Percentiles rank a stretch among this genome's conserved stretches.
Evolutionary conservation across 768 basidiomycete genomes (phyloP).

Genomic region (Calocera viscosa): DNA sequence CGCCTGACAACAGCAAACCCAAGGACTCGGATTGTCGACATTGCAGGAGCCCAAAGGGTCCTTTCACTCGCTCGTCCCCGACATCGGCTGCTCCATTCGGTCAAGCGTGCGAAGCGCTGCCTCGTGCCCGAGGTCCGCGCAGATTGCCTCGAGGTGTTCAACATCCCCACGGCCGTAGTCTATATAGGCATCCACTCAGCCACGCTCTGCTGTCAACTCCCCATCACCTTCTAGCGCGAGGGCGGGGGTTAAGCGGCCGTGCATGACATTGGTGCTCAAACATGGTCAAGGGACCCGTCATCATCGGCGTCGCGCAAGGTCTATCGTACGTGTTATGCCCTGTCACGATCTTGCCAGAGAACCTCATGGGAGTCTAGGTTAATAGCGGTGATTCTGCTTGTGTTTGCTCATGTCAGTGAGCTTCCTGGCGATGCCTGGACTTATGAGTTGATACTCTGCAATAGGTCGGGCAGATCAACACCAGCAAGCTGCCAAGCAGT

Average conservation of each 20-base stretch:
- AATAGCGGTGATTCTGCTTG: constrained; percentile 46
- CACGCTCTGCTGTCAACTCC: background rate
- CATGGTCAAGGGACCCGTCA: constrained; percentile 8
- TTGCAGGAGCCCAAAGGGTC: too few relatives aligned
- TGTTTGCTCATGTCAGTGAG: constrained; percentile 61
- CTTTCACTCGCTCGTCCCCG: too few relatives aligned
- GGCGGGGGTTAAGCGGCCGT: background rate
- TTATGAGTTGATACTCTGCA: constrained; percentile 20
- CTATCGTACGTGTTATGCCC: background rate
- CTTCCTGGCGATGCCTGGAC: constrained; percentile 15
- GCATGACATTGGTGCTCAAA: background rate
- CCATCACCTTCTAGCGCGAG: constrained; percentile 8
- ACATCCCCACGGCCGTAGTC: background rate
- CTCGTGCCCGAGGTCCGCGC: background rate
- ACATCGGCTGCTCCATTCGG: background rate
- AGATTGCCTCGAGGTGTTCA: background rate
- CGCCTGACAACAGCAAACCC: too few relatives aligned
- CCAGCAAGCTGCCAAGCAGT: constrained; percentile 53
- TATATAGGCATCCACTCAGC: background rate
- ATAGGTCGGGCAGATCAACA: constrained; percentile 74
- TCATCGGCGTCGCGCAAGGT: background rate
- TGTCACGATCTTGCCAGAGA: background rate
- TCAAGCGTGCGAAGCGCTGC: background rate
- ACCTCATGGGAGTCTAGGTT: constrained; percentile 23
- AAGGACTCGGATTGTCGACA: too few relatives aligned